A percentile compares a stretch with the other conserved stretches of the same genome.
These are phyloP conservation scores for Plantago elongata DNA, from an alignment of 257 asterid species.

Conservation along the genomic window DNA sequence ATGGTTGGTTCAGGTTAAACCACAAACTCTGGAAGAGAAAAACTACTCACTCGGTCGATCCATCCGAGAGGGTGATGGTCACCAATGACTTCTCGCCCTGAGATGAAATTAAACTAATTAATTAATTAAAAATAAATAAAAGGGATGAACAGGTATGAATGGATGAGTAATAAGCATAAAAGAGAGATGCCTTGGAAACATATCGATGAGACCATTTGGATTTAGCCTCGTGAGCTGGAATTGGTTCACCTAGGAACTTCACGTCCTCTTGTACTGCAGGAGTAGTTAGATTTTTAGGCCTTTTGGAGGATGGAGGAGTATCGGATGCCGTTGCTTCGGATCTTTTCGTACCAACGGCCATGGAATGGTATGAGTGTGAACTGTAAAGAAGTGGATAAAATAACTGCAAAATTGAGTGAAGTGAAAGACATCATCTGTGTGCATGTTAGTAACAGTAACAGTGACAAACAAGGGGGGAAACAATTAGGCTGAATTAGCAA, in stretches of 20 bases:
- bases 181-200: conserved; percentile 18
- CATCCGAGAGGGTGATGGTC: conserved; percentile 20
- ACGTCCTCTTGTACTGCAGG: background rate
- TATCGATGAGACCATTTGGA: conserved; percentile 33
- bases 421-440: no score
- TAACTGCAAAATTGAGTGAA: no score
- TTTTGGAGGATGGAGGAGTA: no score
- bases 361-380: no score
- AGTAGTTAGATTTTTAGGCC: no score
- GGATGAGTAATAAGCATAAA: background rate
- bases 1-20: no score
- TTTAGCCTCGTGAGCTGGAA: conserved; percentile 20
- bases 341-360: no score
- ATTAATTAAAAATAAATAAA: background rate
- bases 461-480: no score
- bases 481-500: no score
- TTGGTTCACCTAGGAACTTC: conserved; percentile 17
- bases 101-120: background rate
- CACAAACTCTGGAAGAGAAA: background rate
- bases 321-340: no score
- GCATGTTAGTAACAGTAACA: no score
- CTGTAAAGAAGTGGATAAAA: no score
- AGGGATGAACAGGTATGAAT: background rate
- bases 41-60: conserved; percentile 29
- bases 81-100: conserved; percentile 10